Conservation (phyloP, 257 asterid species). For the Lycium barbarum region DNA sequence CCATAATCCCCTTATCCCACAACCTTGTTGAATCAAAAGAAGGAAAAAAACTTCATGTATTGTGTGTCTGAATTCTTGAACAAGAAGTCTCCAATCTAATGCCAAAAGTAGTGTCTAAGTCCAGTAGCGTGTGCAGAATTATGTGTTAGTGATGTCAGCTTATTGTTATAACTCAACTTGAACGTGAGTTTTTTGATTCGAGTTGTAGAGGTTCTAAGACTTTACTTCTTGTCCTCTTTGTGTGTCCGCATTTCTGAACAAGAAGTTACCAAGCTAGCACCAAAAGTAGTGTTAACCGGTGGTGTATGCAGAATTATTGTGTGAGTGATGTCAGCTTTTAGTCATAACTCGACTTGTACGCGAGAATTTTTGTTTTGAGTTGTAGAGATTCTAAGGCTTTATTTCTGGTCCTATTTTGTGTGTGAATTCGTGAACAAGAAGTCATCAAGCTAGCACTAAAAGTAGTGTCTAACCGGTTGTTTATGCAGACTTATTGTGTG, state of each 20-base stretch:
- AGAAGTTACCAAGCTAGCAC: no score
- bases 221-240: no score
- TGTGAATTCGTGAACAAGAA: not conserved
- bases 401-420: not conserved
- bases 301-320: no score
- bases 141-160: not conserved
- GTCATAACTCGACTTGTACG: no score
- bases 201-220: no score
- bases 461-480: not conserved
- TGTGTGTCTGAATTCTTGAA: no score
- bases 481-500: no score
- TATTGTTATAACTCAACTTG: not conserved
- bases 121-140: not conserved
- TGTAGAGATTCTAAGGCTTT: not conserved
- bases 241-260: no score
- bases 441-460: not conserved
- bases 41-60: not conserved
- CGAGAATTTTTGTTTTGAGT: not conserved
- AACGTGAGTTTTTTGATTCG: no score
- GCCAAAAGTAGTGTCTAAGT: not conserved
- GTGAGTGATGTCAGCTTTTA: no score
- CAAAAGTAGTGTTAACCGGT: no score
- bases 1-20: not conserved
- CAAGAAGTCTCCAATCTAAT: no score
- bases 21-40: not conserved